Evolutionary conservation across 73 alveolate genomes (phyloP).

Genomic region (Effrenium voratum): DNA sequence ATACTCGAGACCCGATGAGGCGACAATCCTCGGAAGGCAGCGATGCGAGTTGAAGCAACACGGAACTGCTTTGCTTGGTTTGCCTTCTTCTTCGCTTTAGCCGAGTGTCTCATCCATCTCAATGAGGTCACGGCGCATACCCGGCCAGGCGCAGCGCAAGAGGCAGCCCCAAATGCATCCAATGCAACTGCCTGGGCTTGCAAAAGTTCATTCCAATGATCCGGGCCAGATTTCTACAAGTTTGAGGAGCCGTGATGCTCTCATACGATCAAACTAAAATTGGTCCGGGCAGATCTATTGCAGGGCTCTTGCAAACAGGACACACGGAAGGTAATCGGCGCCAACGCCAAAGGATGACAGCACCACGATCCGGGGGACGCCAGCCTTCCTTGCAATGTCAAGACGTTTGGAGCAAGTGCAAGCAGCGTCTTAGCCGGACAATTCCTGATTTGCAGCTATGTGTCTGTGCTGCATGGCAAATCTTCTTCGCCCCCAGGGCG

Average conservation of each 20-base stretch:
- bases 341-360: constrained; percentile 33
- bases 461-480: no score
- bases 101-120: constrained; percentile 32
- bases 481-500: constrained; percentile 38
- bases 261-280: no score
- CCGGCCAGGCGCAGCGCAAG: constrained; percentile 22
- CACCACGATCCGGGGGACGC: constrained; percentile 1
- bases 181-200: neutral
- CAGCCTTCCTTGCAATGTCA: no score
- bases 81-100: neutral
- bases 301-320: no score
- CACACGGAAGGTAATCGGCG: neutral
- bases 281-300: no score
- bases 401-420: no score
- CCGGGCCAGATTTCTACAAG: no score
- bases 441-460: no score
- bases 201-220: no score
- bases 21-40: neutral
- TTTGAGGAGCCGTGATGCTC: no score
- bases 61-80: neutral
- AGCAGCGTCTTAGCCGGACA: no score
- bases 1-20: neutral
- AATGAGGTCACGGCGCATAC: constrained; percentile 19
- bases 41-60: neutral
- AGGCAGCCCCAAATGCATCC: constrained; percentile 74